phyloP scores from a whole-genome alignment of 176 grass and related monocot species.

The Tillandsia leiboldiana region DNA sequence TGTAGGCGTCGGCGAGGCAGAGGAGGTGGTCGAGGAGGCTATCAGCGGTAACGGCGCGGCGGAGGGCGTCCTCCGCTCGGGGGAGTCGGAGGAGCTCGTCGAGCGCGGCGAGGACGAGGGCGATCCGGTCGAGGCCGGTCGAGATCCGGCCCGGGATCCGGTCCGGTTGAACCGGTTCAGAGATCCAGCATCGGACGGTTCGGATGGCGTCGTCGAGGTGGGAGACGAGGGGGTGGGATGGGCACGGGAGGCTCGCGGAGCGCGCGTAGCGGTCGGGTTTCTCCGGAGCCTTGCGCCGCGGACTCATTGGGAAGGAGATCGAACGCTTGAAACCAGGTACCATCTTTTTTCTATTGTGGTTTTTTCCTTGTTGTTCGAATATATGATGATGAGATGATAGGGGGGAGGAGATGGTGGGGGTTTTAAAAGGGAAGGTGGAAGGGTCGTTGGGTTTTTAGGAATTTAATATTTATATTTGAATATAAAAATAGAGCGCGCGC shows the following conservation, averaged over 20 bases:
- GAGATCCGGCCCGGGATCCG: not conserved
- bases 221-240: constrained; percentile 45
- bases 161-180: constrained; percentile 16
- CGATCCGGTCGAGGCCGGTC: constrained; percentile 33
- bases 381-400: not conserved
- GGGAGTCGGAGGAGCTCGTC: constrained; percentile 36
- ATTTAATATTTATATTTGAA: not conserved
- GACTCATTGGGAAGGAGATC: constrained; percentile 63
- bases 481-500: not conserved
- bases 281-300: constrained; percentile 12
- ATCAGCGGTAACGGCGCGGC: constrained; percentile 9
- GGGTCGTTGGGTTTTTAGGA: not conserved
- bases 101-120: constrained; percentile 40
- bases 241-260: constrained; percentile 49
- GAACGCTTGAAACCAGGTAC: constrained; percentile 50
- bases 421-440: not conserved
- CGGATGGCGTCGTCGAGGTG: constrained; percentile 51
- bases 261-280: constrained; percentile 22
- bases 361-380: not conserved
- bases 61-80: constrained; percentile 35
- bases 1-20: constrained; percentile 54
- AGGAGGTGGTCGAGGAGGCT: constrained; percentile 61
- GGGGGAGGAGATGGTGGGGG: not conserved
- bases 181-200: constrained; percentile 37
- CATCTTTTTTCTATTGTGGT: constrained; percentile 23